These are phyloP conservation scores for Coniella lustricola DNA, from an alignment of 2,329 filamentous ascomycete genomes.

Conservation along the genomic window DNA sequence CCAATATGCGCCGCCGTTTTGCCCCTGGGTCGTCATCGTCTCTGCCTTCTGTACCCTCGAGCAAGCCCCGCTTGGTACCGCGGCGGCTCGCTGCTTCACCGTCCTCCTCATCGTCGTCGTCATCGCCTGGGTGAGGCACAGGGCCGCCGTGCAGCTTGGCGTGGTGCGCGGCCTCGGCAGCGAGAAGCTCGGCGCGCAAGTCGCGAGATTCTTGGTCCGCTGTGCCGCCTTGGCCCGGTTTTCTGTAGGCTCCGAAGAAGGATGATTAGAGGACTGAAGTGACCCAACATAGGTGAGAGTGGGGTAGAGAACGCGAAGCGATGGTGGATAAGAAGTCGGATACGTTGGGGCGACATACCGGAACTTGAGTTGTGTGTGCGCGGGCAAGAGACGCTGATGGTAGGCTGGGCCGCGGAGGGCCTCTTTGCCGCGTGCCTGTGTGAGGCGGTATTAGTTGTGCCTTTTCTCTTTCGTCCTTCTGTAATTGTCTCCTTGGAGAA, in stretches of 20 bases:
- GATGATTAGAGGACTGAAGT: not conserved
- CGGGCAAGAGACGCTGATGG: slow-evolving; percentile 90
- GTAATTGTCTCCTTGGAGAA: not conserved
- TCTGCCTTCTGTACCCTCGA: slow-evolving; percentile 39
- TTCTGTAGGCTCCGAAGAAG: slow-evolving; percentile 33
- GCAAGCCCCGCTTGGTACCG: slow-evolving; percentile 52
- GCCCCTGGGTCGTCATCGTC: slow-evolving; percentile 65
- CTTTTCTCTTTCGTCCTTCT: too few species aligned
- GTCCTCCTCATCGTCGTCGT: slow-evolving; percentile 29
- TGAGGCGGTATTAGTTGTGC: too few species aligned
- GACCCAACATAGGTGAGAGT: not conserved
- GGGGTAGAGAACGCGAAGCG: too few species aligned
- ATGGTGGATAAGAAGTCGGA: too few species aligned
- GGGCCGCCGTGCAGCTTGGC: slow-evolving; percentile 70
- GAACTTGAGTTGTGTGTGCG: slow-evolving; percentile 87
- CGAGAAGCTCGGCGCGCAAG: slow-evolving; percentile 80
- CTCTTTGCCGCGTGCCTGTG: slow-evolving; percentile 86
- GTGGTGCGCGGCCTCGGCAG: slow-evolving; percentile 81
- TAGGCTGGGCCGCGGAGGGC: slow-evolving; percentile 88
- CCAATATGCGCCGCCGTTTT: slow-evolving; percentile 79
- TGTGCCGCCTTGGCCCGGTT: slow-evolving; percentile 84
- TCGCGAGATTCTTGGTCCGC: slow-evolving; percentile 65
- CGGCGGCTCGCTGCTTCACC: slow-evolving; percentile 21
- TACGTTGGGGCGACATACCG: too few species aligned
- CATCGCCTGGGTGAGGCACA: slow-evolving; percentile 32